Percentiles rank a stretch among this genome's conserved stretches.
Evolutionary conservation across 208 protist species (phyloP).

Genomic region (Crithidia sp.): DNA sequence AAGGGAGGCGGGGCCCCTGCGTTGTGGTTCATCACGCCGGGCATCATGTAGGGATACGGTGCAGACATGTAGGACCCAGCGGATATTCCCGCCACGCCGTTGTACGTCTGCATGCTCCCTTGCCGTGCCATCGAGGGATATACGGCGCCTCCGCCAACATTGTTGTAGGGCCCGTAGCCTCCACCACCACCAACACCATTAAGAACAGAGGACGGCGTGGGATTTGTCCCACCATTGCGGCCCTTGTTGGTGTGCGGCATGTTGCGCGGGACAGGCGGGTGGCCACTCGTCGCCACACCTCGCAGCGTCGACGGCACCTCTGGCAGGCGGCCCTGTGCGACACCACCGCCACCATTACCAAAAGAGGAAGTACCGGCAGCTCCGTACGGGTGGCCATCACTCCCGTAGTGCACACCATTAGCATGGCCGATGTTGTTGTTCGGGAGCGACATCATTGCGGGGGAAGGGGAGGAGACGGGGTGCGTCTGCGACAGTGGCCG

Average conservation of each 20-base stretch:
- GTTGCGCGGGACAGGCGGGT: background rate
- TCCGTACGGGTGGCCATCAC: background rate
- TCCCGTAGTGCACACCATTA: background rate
- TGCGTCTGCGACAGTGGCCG: too few species aligned
- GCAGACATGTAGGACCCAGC: background rate
- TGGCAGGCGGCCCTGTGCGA: background rate
- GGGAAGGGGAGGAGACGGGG: too few species aligned
- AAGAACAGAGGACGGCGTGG: too few species aligned
- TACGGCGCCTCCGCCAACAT: too few species aligned
- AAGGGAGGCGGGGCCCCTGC: too few species aligned
- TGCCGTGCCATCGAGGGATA: too few species aligned
- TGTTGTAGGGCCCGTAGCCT: too few species aligned
- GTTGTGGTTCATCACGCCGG: background rate
- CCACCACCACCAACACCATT: too few species aligned
- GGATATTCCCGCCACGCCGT: background rate
- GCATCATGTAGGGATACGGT: constrained; percentile 5
- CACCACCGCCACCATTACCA: background rate
- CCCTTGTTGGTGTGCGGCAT: background rate
- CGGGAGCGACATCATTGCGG: too few species aligned
- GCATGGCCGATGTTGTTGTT: background rate
- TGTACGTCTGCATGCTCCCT: too few species aligned
- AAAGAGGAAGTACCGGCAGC: background rate
- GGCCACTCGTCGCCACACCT: background rate
- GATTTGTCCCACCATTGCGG: background rate
- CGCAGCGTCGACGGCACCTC: background rate